These are phyloP conservation scores for Pichia gijzeniarum DNA, from an alignment of 805 yeast species.

Conservation along the genomic window DNA sequence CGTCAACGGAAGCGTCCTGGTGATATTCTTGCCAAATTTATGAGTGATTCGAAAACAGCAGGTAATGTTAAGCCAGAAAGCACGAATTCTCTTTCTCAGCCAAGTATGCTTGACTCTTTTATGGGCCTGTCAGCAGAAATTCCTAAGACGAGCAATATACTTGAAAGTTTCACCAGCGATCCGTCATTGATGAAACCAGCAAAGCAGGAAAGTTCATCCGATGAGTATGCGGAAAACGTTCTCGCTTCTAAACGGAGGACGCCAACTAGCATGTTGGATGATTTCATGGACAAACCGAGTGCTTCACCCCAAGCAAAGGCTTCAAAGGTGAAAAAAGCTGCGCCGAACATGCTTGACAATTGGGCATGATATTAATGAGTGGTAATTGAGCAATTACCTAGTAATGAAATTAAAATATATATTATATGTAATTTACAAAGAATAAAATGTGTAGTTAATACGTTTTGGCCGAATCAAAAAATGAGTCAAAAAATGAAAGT, in stretches of 20 bases:
- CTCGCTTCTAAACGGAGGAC: too few species aligned
- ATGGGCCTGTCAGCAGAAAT: background rate
- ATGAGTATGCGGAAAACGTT: too few species aligned
- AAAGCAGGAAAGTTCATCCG: too few species aligned
- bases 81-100: background rate
- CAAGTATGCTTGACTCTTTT: constrained; percentile 4
- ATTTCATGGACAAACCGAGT: background rate
- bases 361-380: constrained; percentile 36
- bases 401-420: constrained; percentile 4
- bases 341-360: constrained; percentile 74
- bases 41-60: background rate
- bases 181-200: background rate
- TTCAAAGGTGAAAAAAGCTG: constrained; percentile 29
- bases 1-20: constrained; percentile 10
- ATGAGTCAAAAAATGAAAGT: constrained; percentile 21
- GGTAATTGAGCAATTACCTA: too few species aligned
- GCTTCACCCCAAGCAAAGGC: background rate
- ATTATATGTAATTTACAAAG: background rate
- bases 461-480: constrained; percentile 13
- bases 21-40: constrained; percentile 15
- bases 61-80: background rate
- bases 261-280: constrained; percentile 1
- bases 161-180: too few species aligned
- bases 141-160: background rate
- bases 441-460: background rate